A percentile compares a stretch with the other conserved stretches of the same genome.
Conservation (phyloP, 257 asterid genomes). For the Ehretia macrophylla region DNA sequence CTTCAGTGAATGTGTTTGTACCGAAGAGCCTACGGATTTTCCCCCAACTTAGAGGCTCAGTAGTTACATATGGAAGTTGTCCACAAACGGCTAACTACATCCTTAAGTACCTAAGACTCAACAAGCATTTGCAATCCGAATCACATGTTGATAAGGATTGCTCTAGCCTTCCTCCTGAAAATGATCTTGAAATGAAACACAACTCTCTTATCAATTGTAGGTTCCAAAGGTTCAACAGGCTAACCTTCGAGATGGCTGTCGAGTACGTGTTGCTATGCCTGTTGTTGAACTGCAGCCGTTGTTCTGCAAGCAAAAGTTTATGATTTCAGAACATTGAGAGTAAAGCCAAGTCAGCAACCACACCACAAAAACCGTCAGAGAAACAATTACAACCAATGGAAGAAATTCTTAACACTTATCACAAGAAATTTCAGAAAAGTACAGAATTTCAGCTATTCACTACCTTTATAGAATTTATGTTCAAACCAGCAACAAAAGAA, state of each 20-base stretch:
- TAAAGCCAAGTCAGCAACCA: background rate
- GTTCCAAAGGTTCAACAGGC: conserved; percentile 8
- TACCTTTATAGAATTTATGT: background rate
- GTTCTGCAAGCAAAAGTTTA: conserved; percentile 31
- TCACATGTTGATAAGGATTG: too few species aligned
- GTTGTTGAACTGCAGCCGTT: conserved; percentile 40
- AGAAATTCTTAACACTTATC: background rate
- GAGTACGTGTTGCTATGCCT: conserved; percentile 38
- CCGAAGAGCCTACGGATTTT: too few species aligned
- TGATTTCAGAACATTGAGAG: background rate
- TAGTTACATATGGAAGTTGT: too few species aligned
- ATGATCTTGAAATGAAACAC: background rate
- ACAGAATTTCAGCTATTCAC: background rate
- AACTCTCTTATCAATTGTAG: background rate
- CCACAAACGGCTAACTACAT: too few species aligned
- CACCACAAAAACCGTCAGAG: background rate
- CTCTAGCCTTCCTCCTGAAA: too few species aligned
- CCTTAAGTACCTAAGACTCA: too few species aligned
- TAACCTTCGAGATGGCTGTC: conserved; percentile 72
- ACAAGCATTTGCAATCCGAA: too few species aligned
- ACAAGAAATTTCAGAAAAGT: background rate
- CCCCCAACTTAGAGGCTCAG: too few species aligned
- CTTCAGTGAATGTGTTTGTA: too few species aligned
- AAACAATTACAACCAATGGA: background rate
- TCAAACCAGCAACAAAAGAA: too few species aligned